Evolutionary conservation across 441 rosid genomes (phyloP), one percentile per base, ranked within the genome.

Genomic region (Bruguiera hainesii): DNA sequence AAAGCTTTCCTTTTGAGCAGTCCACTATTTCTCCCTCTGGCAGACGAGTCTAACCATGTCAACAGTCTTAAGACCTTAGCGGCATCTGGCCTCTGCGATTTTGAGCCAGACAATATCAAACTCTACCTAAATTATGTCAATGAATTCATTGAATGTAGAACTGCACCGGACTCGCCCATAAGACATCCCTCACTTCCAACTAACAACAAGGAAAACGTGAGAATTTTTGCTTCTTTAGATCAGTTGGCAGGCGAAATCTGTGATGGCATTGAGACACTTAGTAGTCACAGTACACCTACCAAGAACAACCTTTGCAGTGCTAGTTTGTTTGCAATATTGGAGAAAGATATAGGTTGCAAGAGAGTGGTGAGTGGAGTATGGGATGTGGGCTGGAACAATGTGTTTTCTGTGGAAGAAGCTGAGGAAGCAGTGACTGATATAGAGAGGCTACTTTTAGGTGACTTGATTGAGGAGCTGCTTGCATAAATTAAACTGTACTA

Each of bases 361-460:
- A 93, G 80, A 76, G 75, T 84, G 52, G 77, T 67, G 61, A 83
- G 77, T 67, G 87, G 89, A 69, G 71, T 81, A 33, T 94, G 99
- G 99, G 94, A 88, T 68, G 71, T 78, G 72, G 96, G 94, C 63
- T 94, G 99, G 99, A 87, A 78, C 74, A 77, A 71, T 25, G 90
- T 74, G 67, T 84, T 76, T 73, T 85, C 82, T 7, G 66, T 66
- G 20, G 80, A 84, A 51, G 91, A 84, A 66, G 79, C 76, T 15
- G 83, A 81, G 75, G 80, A 83, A 69, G 79, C 84, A 60, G 88
- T 86, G 75, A 71, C 67, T 60, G 88, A 87, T 28, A 58, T 89
- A 33, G 97, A 84, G 79, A 83, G 78, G 79, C 79, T 77, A 52
- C 71, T 93, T 46, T 71, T 84, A 15, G 76, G 71, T 26, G 72